phyloP scores from a whole-genome alignment of 2,329 filamentous ascomycete species.

The Botrytis sinoallii region DNA sequence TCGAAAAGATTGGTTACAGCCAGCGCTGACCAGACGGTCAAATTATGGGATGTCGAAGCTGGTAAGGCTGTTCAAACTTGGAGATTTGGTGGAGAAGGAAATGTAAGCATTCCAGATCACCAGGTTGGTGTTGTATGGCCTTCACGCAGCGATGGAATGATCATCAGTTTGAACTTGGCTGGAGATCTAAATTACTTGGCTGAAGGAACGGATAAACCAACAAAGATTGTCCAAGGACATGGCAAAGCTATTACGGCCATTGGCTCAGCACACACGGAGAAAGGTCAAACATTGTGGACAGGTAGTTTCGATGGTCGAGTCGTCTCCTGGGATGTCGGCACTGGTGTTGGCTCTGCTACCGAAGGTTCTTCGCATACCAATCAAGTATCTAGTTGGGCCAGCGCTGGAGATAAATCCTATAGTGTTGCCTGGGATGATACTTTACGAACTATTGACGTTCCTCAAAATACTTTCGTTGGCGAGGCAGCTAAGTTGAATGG shows the following conservation, averaged over 20 bases:
- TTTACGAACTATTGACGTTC: constrained; percentile 72
- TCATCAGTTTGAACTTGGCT: constrained; percentile 84
- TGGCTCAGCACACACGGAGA: constrained; percentile 49
- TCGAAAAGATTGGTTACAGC: constrained; percentile 85
- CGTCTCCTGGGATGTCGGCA: constrained; percentile 75
- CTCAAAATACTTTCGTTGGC: constrained; percentile 72
- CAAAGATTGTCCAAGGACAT: constrained; percentile 77
- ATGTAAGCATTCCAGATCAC: constrained; percentile 72
- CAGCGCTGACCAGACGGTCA: constrained; percentile 91
- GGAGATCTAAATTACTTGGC: constrained; percentile 89
- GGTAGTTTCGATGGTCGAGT: constrained; percentile 91
- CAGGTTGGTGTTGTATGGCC: constrained; percentile 95
- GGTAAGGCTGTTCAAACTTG: constrained; percentile 77
- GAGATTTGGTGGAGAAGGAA: constrained; percentile 70
- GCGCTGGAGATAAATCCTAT: constrained; percentile 63
- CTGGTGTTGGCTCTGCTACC: constrained; percentile 65
- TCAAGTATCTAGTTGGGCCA: constrained; percentile 74
- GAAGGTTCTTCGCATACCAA: constrained; percentile 83
- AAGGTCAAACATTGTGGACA: constrained; percentile 68
- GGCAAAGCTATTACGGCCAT: constrained; percentile 87
- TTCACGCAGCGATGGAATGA: constrained; percentile 73
- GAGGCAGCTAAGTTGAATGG: constrained; percentile 64
- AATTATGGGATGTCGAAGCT: constrained; percentile 85
- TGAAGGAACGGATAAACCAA: constrained; percentile 66
- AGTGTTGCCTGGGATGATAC: constrained; percentile 95